phyloP scores from a whole-genome alignment of 257 asterid genomes.

The Fraxinus quadrangulata region DNA sequence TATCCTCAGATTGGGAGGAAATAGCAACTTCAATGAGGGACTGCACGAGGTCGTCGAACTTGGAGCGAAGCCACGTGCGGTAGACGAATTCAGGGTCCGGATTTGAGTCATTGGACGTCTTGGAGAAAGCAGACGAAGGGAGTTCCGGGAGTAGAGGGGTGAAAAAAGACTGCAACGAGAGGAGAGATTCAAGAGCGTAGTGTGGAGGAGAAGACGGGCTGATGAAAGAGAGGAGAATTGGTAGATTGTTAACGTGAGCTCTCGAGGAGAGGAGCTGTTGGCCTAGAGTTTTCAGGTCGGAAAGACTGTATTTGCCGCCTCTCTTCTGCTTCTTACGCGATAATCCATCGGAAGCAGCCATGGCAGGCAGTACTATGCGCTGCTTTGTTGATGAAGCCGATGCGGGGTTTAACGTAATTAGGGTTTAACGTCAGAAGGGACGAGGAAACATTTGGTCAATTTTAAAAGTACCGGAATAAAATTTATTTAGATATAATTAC shows the following conservation, averaged over 20 bases:
- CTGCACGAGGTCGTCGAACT: conserved; percentile 58
- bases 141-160: conserved; percentile 68
- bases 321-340: conserved; percentile 41
- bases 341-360: conserved; percentile 21
- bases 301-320: conserved; percentile 28
- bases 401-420: too few species aligned
- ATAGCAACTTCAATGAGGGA: conserved; percentile 45
- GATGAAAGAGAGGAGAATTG: conserved; percentile 59
- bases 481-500: too few species aligned
- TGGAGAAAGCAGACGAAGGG: conserved; percentile 36
- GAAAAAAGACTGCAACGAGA: conserved; percentile 85
- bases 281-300: conserved; percentile 63
- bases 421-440: too few species aligned
- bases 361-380: conserved; percentile 19
- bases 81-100: conserved; percentile 51
- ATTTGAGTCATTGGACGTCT: neutral
- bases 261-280: conserved; percentile 65
- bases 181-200: conserved; percentile 66
- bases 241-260: conserved; percentile 74
- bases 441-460: too few species aligned
- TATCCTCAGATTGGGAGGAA: conserved; percentile 49
- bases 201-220: conserved; percentile 52
- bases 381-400: neutral
- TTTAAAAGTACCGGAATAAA: too few species aligned
- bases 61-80: conserved; percentile 75